Percentiles rank a stretch among this genome's conserved stretches.
Conservation (phyloP, 495 filamentous ascomycete genomes). For the Jackrogersella multiformis region DNA sequence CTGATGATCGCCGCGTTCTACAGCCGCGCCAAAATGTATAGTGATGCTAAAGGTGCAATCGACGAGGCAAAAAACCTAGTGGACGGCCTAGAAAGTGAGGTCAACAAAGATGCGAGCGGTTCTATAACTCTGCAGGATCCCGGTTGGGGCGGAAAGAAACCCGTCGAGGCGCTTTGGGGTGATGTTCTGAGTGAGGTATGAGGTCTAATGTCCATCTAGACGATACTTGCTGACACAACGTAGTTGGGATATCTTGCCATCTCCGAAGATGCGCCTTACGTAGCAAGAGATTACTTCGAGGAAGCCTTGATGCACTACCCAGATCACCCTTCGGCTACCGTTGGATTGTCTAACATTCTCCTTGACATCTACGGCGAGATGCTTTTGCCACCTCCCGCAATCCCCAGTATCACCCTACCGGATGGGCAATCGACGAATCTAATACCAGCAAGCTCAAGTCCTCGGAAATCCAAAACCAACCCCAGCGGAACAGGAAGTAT, state of each 20-base stretch:
- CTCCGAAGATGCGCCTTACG: conserved; percentile 67
- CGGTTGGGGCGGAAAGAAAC: conserved; percentile 78
- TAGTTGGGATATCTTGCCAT: conserved; percentile 75
- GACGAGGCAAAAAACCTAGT: conserved; percentile 81
- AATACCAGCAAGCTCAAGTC: conserved; percentile 23
- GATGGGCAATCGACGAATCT: conserved; percentile 24
- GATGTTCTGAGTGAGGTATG: conserved; percentile 78
- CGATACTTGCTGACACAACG: conserved; percentile 47
- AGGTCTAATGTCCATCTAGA: conserved; percentile 4
- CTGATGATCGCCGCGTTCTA: conserved; percentile 88
- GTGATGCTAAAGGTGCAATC: conserved; percentile 80
- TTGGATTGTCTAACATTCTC: conserved; percentile 83
- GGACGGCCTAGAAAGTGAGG: conserved; percentile 62
- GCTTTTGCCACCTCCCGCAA: conserved; percentile 58
- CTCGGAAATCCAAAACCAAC: not conserved
- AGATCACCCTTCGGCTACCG: conserved; percentile 81
- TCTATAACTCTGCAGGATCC: conserved; percentile 62
- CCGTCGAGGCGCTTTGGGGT: conserved; percentile 80
- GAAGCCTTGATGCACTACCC: conserved; percentile 75
- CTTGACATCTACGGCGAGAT: conserved; percentile 83
- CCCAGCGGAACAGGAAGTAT: not conserved
- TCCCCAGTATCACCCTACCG: conserved; percentile 43
- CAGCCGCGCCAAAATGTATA: conserved; percentile 76
- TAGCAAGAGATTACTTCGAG: conserved; percentile 79
- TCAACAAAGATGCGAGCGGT: conserved; percentile 60